phyloP scores from a whole-genome alignment of 345 rosid species.

The Xanthoceras sorbifolium region DNA sequence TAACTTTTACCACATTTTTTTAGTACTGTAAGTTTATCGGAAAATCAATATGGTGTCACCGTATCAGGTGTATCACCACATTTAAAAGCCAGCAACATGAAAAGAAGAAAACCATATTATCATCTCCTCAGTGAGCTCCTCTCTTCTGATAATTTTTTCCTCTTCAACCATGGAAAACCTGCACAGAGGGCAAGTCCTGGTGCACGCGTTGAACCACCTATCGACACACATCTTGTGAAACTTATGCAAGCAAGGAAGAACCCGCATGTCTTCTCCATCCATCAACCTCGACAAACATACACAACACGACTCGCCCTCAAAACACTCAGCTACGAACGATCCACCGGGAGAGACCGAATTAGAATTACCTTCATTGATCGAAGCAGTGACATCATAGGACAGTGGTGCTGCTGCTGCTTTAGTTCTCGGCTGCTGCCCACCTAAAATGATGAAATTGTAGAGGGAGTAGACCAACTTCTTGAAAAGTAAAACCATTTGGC shows the following conservation, averaged over 20 bases:
- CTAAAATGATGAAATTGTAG: slow-evolving; percentile 20
- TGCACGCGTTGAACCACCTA: slow-evolving; percentile 58
- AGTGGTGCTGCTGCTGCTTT: slow-evolving; percentile 21
- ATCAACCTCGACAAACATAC: slow-evolving; percentile 64
- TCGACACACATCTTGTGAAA: slow-evolving; percentile 70
- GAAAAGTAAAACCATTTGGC: slow-evolving; percentile 43
- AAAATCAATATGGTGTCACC: not conserved
- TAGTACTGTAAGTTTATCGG: not conserved
- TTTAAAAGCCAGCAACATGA: slow-evolving; percentile 49
- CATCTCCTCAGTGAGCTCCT: slow-evolving; percentile 61
- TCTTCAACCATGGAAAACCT: slow-evolving; percentile 50
- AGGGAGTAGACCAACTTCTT: slow-evolving; percentile 31
- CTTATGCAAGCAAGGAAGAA: slow-evolving; percentile 68
- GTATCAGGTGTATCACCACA: not conserved
- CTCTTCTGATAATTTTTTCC: slow-evolving; percentile 22
- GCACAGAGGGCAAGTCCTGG: slow-evolving; percentile 76
- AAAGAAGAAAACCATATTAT: slow-evolving; percentile 62
- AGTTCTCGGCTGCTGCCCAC: slow-evolving; percentile 24
- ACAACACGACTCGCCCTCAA: slow-evolving; percentile 52
- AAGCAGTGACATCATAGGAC: not conserved
- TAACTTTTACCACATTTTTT: not conserved
- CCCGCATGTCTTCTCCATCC: slow-evolving; percentile 38
- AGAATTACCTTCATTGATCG: slow-evolving; percentile 5
- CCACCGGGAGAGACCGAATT: not conserved
- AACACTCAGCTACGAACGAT: not conserved